Evolutionary conservation across 1,284 basidiomycete species (phyloP), one percentile per base, ranked within the genome.

Genomic region (Ceratobasidium sp.): DNA sequence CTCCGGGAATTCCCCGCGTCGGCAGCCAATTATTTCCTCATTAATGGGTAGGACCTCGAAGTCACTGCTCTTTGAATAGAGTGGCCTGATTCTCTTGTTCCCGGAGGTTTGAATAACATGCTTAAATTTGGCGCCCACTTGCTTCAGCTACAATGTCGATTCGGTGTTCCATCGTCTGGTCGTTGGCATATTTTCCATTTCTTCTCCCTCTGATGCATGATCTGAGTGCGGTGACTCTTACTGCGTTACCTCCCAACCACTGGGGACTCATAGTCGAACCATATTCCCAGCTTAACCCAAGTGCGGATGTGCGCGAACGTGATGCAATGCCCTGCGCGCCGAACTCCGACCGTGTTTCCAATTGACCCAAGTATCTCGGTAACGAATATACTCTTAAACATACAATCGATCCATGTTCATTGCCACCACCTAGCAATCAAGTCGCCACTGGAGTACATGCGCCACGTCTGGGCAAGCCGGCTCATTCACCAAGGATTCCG

Each of bases 1-100:
- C 30, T 54, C 52, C 62, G 62, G 62, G 25, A 47, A 21, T 52
- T 66, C 9, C 59, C 36, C 59, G 25, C 49, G 49, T 19, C 49
- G 23, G 13, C 30, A 41, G 21, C 25, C 19, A 64, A 53, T 64
- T 27, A 46, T 36, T 36, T 36, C 33, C 33, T 36, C 5, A 36
- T 36, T 36, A 36, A 46, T n/a, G 16, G 5, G 6, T 14, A 6
- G 7, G 42, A 46, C 16, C 42, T 46, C 5, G 7, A 46, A 11
- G 11, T 36, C 11, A 11, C 33, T 36, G 33, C 33, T 36, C 33
- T 36, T 11, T 36, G 33, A 36, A 36, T 36, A 36, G 33, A 11
- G 11, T 36, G 33, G 33, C 11, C 33, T 36, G 11, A 5, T 36
- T 36, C 33, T 36, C 33, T 36, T 36, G 33, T 36, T 36, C 4